Evolutionary conservation across 805 yeast species (phyloP), one percentile per base, ranked within the genome.

Genomic region (Candida coquimbonensis): DNA sequence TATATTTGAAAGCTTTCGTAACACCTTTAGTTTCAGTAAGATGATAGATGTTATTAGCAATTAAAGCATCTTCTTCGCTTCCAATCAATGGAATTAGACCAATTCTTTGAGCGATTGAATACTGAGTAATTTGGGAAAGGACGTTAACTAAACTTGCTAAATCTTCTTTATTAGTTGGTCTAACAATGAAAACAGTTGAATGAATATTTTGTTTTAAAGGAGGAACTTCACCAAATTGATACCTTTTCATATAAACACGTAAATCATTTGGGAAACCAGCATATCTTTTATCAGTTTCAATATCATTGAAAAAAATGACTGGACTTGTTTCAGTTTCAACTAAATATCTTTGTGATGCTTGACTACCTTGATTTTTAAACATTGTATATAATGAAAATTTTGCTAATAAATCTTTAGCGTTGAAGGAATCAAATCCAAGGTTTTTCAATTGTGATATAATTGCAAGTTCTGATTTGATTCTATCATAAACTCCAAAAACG

Each of bases 261-360:
- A 75, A 60, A 37, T 82, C 69, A 24, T 65, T 58, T 1, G 77
- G 58, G 55, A 73, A 74, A 9, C 65, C 60, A 1, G 61, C 55
- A 57, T 86, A 89, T 31, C 67, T 70, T 1, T 60, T 54, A 57
- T 87, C 96, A 0, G 50, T 57, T 52, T 81, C 95, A 7, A 91
- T 66, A 60, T 93, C 85, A 57, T 91, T 93, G 56, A 91, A 72
- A 67, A 80, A 89, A 1, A 84, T 70, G 8, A 89, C 74, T 0
- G 56, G 63, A 54, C 45, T 40, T 27, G 58, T 51, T 47, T 69
- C 68, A 14, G 49, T 45, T 36, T 61, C 48, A 34, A 71, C 42
- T 38, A 51, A 24, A 60, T 56, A 47, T 67, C 72, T 39, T 26
- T 43, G 12, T 37, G 50, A 14, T 35, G 47, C 31, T 29, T 29